phyloP scores from a whole-genome alignment of 176 grass and related monocot genomes.

The Ampelocalamus luodianensis region DNA sequence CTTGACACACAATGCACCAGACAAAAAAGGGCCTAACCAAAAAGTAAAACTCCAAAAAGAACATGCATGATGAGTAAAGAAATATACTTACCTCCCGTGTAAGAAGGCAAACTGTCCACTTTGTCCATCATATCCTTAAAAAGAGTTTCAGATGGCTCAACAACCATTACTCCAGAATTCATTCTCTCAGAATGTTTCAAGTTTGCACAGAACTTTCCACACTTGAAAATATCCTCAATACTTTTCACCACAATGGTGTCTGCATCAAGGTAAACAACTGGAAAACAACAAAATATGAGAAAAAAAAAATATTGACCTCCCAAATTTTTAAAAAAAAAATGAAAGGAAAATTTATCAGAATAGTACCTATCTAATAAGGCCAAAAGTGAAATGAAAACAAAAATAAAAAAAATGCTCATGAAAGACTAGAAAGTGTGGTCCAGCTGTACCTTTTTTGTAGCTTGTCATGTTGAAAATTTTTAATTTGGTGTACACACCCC shows the following conservation, averaged over 20 bases:
- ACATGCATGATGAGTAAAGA: neutral
- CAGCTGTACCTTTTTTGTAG: slow-evolving; percentile 67
- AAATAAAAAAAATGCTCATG: slow-evolving; percentile 20
- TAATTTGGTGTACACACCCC: slow-evolving; percentile 85
- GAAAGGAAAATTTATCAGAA: slow-evolving; percentile 1
- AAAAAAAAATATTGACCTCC: neutral
- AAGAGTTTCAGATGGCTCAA: slow-evolving; percentile 86
- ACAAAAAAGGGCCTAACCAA: slow-evolving; percentile 17
- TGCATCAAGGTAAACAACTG: slow-evolving; percentile 83
- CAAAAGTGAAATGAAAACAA: slow-evolving; percentile 14
- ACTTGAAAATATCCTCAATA: slow-evolving; percentile 92
- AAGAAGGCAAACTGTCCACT: slow-evolving; percentile 78
- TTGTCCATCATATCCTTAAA: slow-evolving; percentile 89
- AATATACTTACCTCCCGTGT: slow-evolving; percentile 76
- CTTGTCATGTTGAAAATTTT: slow-evolving; percentile 79
- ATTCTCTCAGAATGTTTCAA: slow-evolving; percentile 98
- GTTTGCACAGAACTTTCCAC: slow-evolving; percentile 91
- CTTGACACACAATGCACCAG: neutral
- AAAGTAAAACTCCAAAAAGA: neutral
- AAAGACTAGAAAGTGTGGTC: slow-evolving; percentile 1
- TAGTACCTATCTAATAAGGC: slow-evolving; percentile 13
- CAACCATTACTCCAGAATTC: slow-evolving; percentile 97
- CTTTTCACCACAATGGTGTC: slow-evolving; percentile 95
- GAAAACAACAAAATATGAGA: slow-evolving; percentile 20
- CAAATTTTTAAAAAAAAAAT: neutral